Conservation (phyloP, 345 rosid species). For the Anastatica hierochuntica region DNA sequence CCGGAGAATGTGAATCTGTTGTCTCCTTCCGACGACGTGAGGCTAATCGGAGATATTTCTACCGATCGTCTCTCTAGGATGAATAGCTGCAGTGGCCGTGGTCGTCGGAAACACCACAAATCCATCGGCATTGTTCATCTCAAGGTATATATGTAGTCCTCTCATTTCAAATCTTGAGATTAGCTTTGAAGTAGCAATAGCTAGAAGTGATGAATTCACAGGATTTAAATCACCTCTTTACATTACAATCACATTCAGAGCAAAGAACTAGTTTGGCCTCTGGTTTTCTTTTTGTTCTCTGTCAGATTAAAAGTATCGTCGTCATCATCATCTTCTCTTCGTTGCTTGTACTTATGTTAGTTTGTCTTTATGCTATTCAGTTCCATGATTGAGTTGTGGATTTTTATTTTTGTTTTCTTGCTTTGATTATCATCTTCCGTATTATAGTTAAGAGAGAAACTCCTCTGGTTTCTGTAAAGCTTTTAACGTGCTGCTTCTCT, state of each 20-base stretch:
- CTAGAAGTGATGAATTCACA: background rate
- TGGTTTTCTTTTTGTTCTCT: background rate
- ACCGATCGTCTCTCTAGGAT: conserved; percentile 42
- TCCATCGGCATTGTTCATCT: conserved; percentile 74
- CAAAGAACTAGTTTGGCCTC: background rate
- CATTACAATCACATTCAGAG: too few relatives aligned
- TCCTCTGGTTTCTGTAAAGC: conserved; percentile 24
- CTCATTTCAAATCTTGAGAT: background rate
- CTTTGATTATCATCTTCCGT: conserved; percentile 17
- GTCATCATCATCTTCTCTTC: background rate
- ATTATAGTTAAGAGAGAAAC: conserved; percentile 5
- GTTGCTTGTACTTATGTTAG: conserved; percentile 7
- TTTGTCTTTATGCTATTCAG: conserved; percentile 8
- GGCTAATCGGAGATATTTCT: conserved; percentile 73
- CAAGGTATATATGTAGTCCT: conserved; percentile 40
- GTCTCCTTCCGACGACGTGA: conserved; percentile 49
- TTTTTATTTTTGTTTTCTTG: conserved; percentile 6
- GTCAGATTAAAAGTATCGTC: conserved; percentile 1
- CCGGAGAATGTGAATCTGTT: conserved; percentile 46
- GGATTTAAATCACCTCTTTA: background rate
- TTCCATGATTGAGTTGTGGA: too few relatives aligned
- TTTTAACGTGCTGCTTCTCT: conserved; percentile 52
- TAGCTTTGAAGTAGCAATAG: background rate
- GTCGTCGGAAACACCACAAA: conserved; percentile 48
- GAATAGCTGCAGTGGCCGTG: conserved; percentile 42